phyloP scores from a whole-genome alignment of 371 early-diverging fungal species.

The Vittaforma corneae region DNA sequence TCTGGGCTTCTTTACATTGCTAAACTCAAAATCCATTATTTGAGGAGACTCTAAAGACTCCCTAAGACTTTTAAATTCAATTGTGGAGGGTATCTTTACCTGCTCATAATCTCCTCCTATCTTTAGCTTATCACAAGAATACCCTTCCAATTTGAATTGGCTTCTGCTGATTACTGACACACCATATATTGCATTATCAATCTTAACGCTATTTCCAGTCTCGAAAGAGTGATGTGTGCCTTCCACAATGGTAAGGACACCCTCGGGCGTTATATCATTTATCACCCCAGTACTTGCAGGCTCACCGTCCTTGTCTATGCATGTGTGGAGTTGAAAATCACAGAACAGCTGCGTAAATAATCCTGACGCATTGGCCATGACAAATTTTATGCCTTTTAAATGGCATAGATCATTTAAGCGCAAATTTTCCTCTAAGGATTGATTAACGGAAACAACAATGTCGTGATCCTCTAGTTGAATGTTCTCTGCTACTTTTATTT shows the following conservation, averaged over 20 bases:
- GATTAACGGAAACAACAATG: slow-evolving; percentile 80
- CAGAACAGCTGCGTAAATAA: slow-evolving; percentile 87
- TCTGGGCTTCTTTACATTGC: slow-evolving; percentile 9
- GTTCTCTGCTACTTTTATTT: slow-evolving; percentile 33
- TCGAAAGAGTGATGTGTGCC: slow-evolving; percentile 57
- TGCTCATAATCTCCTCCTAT: slow-evolving; percentile 37
- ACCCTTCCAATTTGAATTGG: slow-evolving; percentile 31
- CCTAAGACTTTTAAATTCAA: slow-evolving; percentile 31
- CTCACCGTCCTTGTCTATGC: slow-evolving; percentile 83
- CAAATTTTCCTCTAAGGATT: slow-evolving; percentile 73
- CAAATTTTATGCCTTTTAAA: slow-evolving; percentile 71
- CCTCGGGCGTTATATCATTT: slow-evolving; percentile 68
- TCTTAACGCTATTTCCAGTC: slow-evolving; percentile 51
- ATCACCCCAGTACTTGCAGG: slow-evolving; percentile 80
- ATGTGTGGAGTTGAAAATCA: slow-evolving; percentile 77
- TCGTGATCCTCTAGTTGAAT: slow-evolving; percentile 58
- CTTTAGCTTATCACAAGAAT: slow-evolving; percentile 11
- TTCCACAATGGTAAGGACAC: slow-evolving; percentile 49
- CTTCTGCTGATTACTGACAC: slow-evolving; percentile 37
- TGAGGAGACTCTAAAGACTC: slow-evolving; percentile 24
- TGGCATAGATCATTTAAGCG: slow-evolving; percentile 75
- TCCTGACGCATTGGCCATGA: slow-evolving; percentile 78
- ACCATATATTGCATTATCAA: slow-evolving; percentile 35
- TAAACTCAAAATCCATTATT: slow-evolving; percentile 27
- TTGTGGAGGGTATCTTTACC: slow-evolving; percentile 32